A percentile compares a stretch with the other conserved stretches of the same genome.
phyloP scores from a whole-genome alignment of 768 basidiomycete species.

The Agaricus subrufescens region DNA sequence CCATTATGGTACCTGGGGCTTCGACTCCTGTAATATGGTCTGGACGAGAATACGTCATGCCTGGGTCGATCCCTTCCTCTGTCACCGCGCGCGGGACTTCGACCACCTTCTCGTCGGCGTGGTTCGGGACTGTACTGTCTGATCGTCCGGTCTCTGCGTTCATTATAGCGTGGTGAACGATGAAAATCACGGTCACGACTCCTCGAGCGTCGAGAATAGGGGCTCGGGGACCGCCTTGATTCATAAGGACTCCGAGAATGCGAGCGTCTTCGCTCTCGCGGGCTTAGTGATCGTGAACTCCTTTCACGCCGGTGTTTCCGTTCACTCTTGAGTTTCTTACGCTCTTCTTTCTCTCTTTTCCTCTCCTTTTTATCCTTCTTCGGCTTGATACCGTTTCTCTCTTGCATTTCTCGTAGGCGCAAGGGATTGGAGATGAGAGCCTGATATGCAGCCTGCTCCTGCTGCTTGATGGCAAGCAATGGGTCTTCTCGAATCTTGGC shows the following conservation, averaged over 20 bases:
- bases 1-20: conserved; percentile 22
- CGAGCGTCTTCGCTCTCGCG: conserved; percentile 12
- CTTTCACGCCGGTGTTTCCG: conserved; percentile 26
- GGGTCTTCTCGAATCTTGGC: conserved; percentile 97
- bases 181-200: conserved; percentile 30
- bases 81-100: conserved; percentile 19
- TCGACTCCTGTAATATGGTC: conserved; percentile 17
- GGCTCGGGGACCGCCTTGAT: conserved; percentile 5
- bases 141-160: conserved; percentile 17
- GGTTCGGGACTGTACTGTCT: conserved; percentile 30
- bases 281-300: conserved; percentile 17
- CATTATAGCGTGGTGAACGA: conserved; percentile 28
- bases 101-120: conserved; percentile 25
- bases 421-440: conserved; percentile 83
- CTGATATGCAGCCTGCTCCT: conserved; percentile 91
- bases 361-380: conserved; percentile 75
- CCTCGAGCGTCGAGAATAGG: conserved; percentile 38
- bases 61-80: conserved; percentile 19
- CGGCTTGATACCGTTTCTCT: conserved; percentile 74
- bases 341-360: conserved; percentile 43
- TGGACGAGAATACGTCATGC: conserved; percentile 26
- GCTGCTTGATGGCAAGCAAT: conserved; percentile 94
- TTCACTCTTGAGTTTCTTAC: conserved; percentile 36
- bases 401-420: conserved; percentile 75
- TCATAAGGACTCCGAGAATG: background rate